phyloP scores from a whole-genome alignment of 768 basidiomycete genomes.

The Termitomyces sp. region DNA sequence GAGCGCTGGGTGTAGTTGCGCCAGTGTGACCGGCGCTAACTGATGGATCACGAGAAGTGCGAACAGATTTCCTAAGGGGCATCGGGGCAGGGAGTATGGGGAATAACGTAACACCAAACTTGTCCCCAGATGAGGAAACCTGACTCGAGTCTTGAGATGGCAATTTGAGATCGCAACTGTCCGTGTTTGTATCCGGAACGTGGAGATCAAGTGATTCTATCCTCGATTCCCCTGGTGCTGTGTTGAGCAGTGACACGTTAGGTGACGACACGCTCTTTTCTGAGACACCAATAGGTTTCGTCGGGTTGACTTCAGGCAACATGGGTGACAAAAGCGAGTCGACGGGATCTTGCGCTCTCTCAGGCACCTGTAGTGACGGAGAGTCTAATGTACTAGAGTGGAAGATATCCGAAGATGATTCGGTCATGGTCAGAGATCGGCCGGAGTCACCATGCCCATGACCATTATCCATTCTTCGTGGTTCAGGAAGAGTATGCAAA shows the following conservation, averaged over 20 bases:
- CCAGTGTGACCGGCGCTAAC: slow-evolving; percentile 25
- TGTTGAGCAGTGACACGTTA: slow-evolving; percentile 10
- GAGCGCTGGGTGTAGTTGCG: slow-evolving; percentile 36
- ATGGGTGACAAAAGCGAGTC: slow-evolving; percentile 1
- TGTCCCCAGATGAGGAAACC: slow-evolving; percentile 25
- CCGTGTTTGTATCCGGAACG: neutral
- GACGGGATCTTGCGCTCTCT: neutral
- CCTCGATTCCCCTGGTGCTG: neutral
- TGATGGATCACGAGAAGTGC: slow-evolving; percentile 43
- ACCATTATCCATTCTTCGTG: neutral
- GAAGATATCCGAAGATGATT: slow-evolving; percentile 33
- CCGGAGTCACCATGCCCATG: neutral
- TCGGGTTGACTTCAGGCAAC: neutral
- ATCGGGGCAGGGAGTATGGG: slow-evolving; percentile 67
- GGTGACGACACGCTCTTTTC: neutral
- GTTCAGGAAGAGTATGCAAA: neutral
- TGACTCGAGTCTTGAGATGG: slow-evolving; percentile 32
- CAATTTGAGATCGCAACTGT: slow-evolving; percentile 19
- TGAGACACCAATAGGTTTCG: neutral
- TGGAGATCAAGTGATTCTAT: slow-evolving; percentile 4
- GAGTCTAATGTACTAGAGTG: slow-evolving; percentile 37
- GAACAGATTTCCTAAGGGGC: slow-evolving; percentile 66
- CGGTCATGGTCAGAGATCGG: slow-evolving; percentile 10
- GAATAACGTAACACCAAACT: slow-evolving; percentile 41
- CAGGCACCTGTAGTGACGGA: slow-evolving; percentile 14